Evolutionary conservation across 2,329 filamentous ascomycete genomes (phyloP).

Genomic region (Curvularia verruculosa): DNA sequence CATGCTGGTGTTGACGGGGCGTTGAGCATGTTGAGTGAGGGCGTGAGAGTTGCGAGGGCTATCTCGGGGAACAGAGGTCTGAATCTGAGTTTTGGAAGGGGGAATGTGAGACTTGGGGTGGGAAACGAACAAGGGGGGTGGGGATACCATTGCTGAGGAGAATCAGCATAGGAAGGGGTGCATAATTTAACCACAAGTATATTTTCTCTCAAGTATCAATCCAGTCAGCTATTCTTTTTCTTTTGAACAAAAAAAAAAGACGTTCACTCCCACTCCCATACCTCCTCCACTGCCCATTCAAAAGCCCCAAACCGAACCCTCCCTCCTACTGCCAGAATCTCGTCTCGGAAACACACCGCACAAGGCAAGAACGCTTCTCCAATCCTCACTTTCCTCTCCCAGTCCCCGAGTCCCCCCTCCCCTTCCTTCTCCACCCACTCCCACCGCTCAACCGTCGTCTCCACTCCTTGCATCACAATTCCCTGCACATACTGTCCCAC

Average conservation of each 20-base stretch:
- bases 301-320: slow-evolving; percentile 41
- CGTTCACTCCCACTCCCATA: slow-evolving; percentile 31
- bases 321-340: slow-evolving; percentile 37
- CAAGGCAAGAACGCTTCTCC: slow-evolving; percentile 52
- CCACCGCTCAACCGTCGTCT: slow-evolving; percentile 63
- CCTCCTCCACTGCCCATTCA: slow-evolving; percentile 51
- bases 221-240: neutral
- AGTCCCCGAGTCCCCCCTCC: slow-evolving; percentile 24
- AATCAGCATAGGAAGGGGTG: neutral
- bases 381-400: slow-evolving; percentile 48
- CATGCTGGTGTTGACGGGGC: slow-evolving; percentile 41
- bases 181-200: neutral
- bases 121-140: slow-evolving; percentile 37
- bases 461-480: slow-evolving; percentile 55
- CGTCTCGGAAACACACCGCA: slow-evolving; percentile 41
- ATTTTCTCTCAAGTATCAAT: neutral
- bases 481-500: slow-evolving; percentile 64
- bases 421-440: slow-evolving; percentile 36
- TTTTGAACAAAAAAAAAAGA: no score
- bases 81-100: slow-evolving; percentile 13
- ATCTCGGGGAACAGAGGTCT: slow-evolving; percentile 24
- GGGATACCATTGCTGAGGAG: slow-evolving; percentile 38
- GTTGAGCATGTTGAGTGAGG: slow-evolving; percentile 42
- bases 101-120: slow-evolving; percentile 17
- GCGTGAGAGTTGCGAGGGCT: slow-evolving; percentile 41